phyloP scores from a whole-genome alignment of 2,329 filamentous ascomycete species.

The Pyricularia pennisetigena region DNA sequence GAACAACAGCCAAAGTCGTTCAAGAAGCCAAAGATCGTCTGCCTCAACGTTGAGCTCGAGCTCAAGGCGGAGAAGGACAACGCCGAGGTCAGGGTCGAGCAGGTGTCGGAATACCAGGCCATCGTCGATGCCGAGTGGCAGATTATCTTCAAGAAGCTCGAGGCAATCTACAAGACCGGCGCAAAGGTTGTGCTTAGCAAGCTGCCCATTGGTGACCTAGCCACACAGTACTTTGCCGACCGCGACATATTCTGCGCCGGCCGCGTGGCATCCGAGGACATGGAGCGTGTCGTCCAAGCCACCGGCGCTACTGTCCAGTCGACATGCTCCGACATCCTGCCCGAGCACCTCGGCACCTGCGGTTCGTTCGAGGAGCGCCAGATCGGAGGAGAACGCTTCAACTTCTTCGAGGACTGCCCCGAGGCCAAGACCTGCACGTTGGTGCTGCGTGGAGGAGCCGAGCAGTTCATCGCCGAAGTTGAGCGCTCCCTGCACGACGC shows the following conservation, averaged over 20 bases:
- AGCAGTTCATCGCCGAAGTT: conserved; percentile 98
- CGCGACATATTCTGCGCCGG: conserved; percentile 97
- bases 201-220: conserved; percentile 91
- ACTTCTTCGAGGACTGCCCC: conserved; percentile 95
- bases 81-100: conserved; percentile 93
- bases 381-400: conserved; percentile 95
- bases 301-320: conserved; percentile 89
- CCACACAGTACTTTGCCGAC: conserved; percentile 96
- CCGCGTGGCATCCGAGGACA: conserved; percentile 80
- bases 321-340: conserved; percentile 89
- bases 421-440: conserved; percentile 95
- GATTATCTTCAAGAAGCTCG: conserved; percentile 99
- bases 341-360: conserved; percentile 84
- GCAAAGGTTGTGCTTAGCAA: conserved; percentile 94
- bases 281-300: conserved; percentile 92
- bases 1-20: conserved; percentile 98
- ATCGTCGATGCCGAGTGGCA: conserved; percentile 99
- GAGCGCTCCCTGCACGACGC: conserved; percentile 96
- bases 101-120: conserved; percentile 98
- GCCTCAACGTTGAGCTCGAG: conserved; percentile 94
- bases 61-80: conserved; percentile 99
- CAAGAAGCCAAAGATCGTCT: conserved; percentile 89
- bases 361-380: conserved; percentile 89
- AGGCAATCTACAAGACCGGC: conserved; percentile 85
- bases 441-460: conserved; percentile 86